phyloP scores from a whole-genome alignment of 129 eudicot genomes.

The Rutidosis leptorrhynchoides region DNA sequence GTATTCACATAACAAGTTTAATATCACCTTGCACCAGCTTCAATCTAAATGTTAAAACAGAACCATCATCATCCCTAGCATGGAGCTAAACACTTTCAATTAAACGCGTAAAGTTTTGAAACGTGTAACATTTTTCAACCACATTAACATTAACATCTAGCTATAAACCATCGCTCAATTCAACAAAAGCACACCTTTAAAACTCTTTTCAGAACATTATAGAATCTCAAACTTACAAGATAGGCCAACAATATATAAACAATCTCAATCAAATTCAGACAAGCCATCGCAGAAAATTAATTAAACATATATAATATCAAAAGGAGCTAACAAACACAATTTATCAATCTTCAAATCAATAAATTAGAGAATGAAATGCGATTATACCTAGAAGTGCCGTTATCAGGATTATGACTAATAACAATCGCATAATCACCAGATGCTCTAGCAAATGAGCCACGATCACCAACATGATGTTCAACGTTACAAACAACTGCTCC shows the following conservation, averaged over 20 bases:
- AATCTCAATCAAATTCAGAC: background rate
- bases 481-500: slow-evolving; percentile 88
- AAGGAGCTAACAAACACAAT: background rate
- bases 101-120: too few species aligned
- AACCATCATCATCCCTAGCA: background rate
- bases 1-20: background rate
- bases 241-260: background rate
- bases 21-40: background rate
- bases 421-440: slow-evolving; percentile 87
- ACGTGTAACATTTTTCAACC: too few species aligned
- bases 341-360: background rate
- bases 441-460: slow-evolving; percentile 80
- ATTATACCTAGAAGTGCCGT: slow-evolving; percentile 65
- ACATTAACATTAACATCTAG: background rate
- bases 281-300: background rate
- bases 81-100: background rate
- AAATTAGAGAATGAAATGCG: background rate
- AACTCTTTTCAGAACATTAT: background rate
- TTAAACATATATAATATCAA: too few species aligned
- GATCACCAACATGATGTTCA: slow-evolving; percentile 80
- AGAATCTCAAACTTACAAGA: background rate
- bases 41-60: background rate
- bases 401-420: slow-evolving; percentile 76
- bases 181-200: background rate
- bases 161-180: background rate